phyloP scores from a whole-genome alignment of 148 eudicot genomes.

The Fallopia convolvulus region DNA sequence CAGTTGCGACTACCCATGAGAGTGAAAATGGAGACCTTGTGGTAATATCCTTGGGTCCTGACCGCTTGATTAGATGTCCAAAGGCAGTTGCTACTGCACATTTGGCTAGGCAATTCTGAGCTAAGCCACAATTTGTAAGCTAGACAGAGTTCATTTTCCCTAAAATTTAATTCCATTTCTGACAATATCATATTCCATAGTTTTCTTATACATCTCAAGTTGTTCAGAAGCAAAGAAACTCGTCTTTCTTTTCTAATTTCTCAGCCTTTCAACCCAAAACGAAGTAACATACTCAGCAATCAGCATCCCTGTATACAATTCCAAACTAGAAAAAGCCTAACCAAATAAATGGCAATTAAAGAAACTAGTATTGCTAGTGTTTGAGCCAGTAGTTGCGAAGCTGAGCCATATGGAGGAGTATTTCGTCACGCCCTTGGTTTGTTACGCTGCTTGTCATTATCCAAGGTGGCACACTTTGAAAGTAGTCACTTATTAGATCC shows the following conservation, averaged over 20 bases:
- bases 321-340: too few species aligned
- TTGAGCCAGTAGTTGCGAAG: slow-evolving; percentile 95
- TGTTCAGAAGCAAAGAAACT: not conserved
- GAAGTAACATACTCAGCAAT: not conserved
- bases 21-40: too few species aligned
- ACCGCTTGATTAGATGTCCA: too few species aligned
- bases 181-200: too few species aligned
- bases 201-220: not conserved
- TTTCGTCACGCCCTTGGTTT: slow-evolving; percentile 96
- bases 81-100: too few species aligned
- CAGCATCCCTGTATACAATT: too few species aligned
- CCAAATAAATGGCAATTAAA: not conserved
- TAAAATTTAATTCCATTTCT: too few species aligned
- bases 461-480: slow-evolving; percentile 86
- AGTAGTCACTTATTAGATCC: slow-evolving; percentile 57
- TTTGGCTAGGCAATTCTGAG: too few species aligned
- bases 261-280: not conserved
- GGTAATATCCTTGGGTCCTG: too few species aligned
- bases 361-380: slow-evolving; percentile 28
- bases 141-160: too few species aligned
- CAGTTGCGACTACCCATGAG: too few species aligned
- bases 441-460: slow-evolving; percentile 97
- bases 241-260: not conserved
- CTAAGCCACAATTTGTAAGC: too few species aligned
- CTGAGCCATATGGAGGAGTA: slow-evolving; percentile 93